Evolutionary conservation across 1,284 basidiomycete species (phyloP).

Genomic region (Cryptococcus sp.): DNA sequence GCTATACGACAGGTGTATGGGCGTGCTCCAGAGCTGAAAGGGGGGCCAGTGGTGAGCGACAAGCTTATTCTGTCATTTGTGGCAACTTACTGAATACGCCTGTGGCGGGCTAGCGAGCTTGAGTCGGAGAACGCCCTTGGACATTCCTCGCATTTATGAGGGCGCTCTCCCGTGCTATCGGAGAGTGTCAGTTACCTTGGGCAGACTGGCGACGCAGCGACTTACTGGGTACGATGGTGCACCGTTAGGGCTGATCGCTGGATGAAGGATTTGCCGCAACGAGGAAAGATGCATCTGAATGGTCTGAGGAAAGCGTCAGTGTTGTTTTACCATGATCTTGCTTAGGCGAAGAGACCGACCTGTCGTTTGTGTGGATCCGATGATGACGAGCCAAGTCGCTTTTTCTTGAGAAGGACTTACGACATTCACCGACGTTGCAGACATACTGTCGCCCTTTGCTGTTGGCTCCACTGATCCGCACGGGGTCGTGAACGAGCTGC

Average conservation of each 20-base stretch:
- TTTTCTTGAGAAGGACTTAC: slow-evolving; percentile 56
- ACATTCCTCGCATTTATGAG: slow-evolving; percentile 59
- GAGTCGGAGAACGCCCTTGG: slow-evolving; percentile 60
- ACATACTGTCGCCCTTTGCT: slow-evolving; percentile 43
- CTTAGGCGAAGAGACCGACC: slow-evolving; percentile 30
- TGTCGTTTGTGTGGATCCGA: slow-evolving; percentile 54
- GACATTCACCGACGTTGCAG: slow-evolving; percentile 51
- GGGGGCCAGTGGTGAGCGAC: slow-evolving; percentile 9
- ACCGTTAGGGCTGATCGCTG: slow-evolving; percentile 53
- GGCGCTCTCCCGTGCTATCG: slow-evolving; percentile 59
- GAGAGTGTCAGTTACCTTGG: background rate
- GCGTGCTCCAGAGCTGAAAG: slow-evolving; percentile 41
- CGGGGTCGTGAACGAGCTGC: slow-evolving; percentile 50
- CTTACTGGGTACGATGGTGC: slow-evolving; percentile 55
- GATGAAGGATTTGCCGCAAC: slow-evolving; percentile 53
- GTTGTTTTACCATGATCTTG: too few species aligned
- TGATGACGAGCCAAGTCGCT: slow-evolving; percentile 56
- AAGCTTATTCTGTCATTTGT: background rate
- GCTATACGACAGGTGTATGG: slow-evolving; percentile 43
- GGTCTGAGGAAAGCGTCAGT: slow-evolving; percentile 35
- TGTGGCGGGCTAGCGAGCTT: slow-evolving; percentile 60
- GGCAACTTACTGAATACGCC: slow-evolving; percentile 57
- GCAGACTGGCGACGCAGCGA: slow-evolving; percentile 1
- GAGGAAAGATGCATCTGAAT: slow-evolving; percentile 43
- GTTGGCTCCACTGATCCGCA: slow-evolving; percentile 42